Evolutionary conservation across 495 filamentous ascomycete species (phyloP), one percentile per base, ranked within the genome.

Genomic region (Chaetomium tenue): DNA sequence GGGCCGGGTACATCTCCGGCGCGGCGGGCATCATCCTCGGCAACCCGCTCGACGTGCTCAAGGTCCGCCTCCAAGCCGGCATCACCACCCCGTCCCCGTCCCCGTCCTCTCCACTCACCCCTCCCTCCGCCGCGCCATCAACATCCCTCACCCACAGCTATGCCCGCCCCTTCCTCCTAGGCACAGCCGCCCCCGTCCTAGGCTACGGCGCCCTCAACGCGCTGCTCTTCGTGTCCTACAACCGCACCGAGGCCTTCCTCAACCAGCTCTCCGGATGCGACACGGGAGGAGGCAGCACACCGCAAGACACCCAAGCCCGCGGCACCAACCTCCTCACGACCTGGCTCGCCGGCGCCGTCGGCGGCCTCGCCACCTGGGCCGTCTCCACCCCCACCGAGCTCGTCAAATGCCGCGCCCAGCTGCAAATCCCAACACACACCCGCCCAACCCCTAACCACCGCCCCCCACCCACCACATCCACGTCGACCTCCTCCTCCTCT

Each of bases 201-300:
- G 90, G 89, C 74, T 93, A 95, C 79, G 92, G 92, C 63, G 90
- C 90, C 47, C 83, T 97, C 60, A 96, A 96, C 76, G 91, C 91
- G 33, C 77, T 96, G 22, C 86, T 97, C 33, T 97, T 94, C 77
- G 83, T 89, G 55, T 85, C 86, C 30, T 96, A 96, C 78, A 95
- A 95, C 73, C 88, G 89, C 54, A 87, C 86, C 47, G 81, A 91
- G 48, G 78, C 77, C 48, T 71, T 82, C 58, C 78, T 95, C 51
- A 75, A 76, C 68, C 67, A 73, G 33, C 60, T 58, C 13, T 44
- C 55, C 39, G 37, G 37, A 0, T 3, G 26, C 20, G 9, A 39
- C 63, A 18, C 58, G n/a, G n/a, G n/a, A 53, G 33, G 54, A n/a
- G 22, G 42, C 6, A 13, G 2, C 1, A 26, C 12, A 20, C 5